Evolutionary conservation across 208 protist genomes (phyloP), one percentile per base, ranked within the genome.

Genomic region (Blastocrithidia nonstop): DNA sequence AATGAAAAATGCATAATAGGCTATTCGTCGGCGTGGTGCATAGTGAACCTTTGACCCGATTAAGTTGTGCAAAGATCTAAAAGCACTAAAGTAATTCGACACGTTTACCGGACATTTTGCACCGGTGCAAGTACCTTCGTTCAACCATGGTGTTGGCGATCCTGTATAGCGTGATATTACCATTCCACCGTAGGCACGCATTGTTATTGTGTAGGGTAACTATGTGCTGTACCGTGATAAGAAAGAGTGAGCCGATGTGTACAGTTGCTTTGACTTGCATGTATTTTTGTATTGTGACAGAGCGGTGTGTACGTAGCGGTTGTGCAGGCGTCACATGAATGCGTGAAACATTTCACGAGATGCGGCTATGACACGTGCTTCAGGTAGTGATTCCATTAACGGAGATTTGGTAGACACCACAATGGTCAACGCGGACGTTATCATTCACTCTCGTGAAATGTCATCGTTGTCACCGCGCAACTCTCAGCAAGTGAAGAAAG

Each of bases 1-100:
- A 42, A 68, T 89, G 72, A 54, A 61, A 28, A 62, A 86, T 54
- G 26, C 66, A 16, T 26, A 54, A 22, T 56, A 83, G 53, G 80
- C 80, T 1, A 48, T 81, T 32, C 38, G 27, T 4, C 68, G 75
- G 1, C 71, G 80, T 8, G 80, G 80, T 1, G 75, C 75, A 21
- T 69, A 83, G 70, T 89, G 72, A 70, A 89, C 80, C 8, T 86
- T 89, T 54, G 69, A 71, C 56, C 60, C 80, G 16, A 45, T 35
- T 16, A 64, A 71, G 46, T 48, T 89, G 38, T 25, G 29, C 38
- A n/a, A 19, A 1, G 80, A 86, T 42, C 49, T 88, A n/a, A 29
- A 36, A n/a, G 45, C 46, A 17, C 54, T 88, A 41, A 29, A 40
- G 11, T 46, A 16, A 6, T 33, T 38, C n/a, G 48, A 57, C 50